phyloP scores from a whole-genome alignment of 202 grass and related monocot genomes.

The Dendrocalamus latiflorus region DNA sequence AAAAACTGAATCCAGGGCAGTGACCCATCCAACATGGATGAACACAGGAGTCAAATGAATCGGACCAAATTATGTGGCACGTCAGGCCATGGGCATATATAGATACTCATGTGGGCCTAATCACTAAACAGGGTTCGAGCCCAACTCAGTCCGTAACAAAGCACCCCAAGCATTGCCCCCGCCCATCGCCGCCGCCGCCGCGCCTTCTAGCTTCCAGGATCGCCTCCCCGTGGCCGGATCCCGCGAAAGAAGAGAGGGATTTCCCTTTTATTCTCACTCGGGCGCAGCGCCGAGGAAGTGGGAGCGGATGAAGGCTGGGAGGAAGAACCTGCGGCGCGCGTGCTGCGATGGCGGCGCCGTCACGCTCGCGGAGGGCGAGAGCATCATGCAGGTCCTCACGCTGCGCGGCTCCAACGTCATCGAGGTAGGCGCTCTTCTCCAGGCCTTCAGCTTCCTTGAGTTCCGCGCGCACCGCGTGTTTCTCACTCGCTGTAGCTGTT shows the following conservation, averaged over 20 bases:
- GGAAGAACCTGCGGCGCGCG: constrained; percentile 79
- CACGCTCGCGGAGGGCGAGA: constrained; percentile 62
- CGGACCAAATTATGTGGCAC: too few species aligned
- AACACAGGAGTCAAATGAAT: too few species aligned
- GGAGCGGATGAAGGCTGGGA: constrained; percentile 53
- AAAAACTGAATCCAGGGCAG: too few species aligned
- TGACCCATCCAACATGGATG: too few species aligned
- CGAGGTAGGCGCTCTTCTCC: constrained; percentile 37
- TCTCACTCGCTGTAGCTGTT: constrained; percentile 4
- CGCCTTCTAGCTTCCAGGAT: background rate
- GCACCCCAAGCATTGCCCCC: too few species aligned
- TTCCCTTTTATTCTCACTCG: background rate
- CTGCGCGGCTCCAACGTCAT: constrained; percentile 91
- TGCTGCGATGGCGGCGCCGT: constrained; percentile 44
- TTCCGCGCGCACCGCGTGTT: background rate
- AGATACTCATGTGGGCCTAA: too few species aligned
- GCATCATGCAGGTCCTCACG: constrained; percentile 84
- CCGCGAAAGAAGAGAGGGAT: background rate
- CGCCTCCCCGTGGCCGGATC: background rate
- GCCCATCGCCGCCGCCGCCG: background rate
- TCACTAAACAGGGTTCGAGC: too few species aligned
- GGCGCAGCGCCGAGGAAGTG: background rate
- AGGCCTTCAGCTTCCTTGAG: too few species aligned
- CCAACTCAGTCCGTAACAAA: too few species aligned
- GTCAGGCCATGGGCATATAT: too few species aligned